phyloP scores from a whole-genome alignment of 345 rosid species.

The Anastatica hierochuntica region DNA sequence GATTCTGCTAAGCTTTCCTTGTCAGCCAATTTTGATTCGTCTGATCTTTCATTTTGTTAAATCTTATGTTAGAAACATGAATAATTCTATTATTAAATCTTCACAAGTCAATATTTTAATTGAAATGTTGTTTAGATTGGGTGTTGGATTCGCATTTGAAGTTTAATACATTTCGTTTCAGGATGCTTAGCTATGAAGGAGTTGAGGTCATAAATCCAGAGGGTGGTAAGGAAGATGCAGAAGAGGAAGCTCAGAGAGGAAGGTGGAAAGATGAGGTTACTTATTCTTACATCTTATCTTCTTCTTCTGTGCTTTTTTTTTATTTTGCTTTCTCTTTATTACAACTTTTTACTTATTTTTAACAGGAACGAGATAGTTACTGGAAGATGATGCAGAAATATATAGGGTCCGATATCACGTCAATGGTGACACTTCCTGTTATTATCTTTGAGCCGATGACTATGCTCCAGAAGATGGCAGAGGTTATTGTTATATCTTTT shows the following conservation, averaged over 20 bases:
- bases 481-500: constrained; percentile 38
- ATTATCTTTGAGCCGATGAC: constrained; percentile 88
- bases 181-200: constrained; percentile 61
- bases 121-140: neutral
- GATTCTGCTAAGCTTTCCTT: too few species aligned
- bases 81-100: too few species aligned
- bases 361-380: constrained; percentile 73
- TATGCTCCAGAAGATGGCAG: constrained; percentile 92
- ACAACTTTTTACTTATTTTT: neutral
- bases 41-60: neutral
- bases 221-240: constrained; percentile 88
- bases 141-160: neutral
- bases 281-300: neutral
- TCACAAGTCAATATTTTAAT: neutral
- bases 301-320: neutral
- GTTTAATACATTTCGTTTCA: constrained; percentile 6
- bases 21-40: too few species aligned
- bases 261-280: constrained; percentile 83
- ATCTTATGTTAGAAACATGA: constrained; percentile 17
- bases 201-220: constrained; percentile 90
- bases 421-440: constrained; percentile 96
- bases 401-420: constrained; percentile 76
- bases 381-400: constrained; percentile 97
- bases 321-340: neutral
- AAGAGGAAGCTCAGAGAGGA: constrained; percentile 87